These are phyloP conservation scores for Kwoniella botswanensis DNA, from an alignment of 768 basidiomycete species.

Conservation along the genomic window DNA sequence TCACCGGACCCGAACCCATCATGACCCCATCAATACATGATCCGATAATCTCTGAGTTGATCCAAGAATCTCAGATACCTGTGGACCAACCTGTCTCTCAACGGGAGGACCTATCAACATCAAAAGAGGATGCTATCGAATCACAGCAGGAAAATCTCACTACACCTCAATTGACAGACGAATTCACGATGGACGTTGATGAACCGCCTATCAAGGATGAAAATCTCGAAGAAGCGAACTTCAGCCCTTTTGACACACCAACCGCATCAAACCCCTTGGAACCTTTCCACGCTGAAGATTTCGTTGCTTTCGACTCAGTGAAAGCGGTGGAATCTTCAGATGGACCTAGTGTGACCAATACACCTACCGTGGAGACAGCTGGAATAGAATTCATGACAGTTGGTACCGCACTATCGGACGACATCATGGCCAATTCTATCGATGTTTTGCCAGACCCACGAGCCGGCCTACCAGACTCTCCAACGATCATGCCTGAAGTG, in stretches of 20 bases:
- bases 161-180: slow-evolving; percentile 6
- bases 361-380: neutral
- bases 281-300: slow-evolving; percentile 16
- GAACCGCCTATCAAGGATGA: neutral
- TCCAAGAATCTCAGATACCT: neutral
- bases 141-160: neutral
- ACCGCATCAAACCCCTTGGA: neutral
- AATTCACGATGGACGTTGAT: slow-evolving; percentile 14
- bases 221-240: slow-evolving; percentile 17
- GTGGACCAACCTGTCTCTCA: neutral
- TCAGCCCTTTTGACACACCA: slow-evolving; percentile 14
- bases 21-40: neutral
- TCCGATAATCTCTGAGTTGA: neutral
- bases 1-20: neutral
- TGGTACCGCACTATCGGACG: neutral
- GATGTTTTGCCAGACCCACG: slow-evolving; percentile 6
- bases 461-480: slow-evolving; percentile 1
- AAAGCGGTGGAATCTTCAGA: neutral
- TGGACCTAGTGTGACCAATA: neutral
- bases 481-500: slow-evolving; percentile 1
- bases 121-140: neutral
- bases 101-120: neutral
- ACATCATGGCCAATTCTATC: neutral
- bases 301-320: slow-evolving; percentile 10
- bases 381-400: too few species aligned